Evolutionary conservation across 805 yeast genomes (phyloP).

Genomic region (Kuraishia hungarica): DNA sequence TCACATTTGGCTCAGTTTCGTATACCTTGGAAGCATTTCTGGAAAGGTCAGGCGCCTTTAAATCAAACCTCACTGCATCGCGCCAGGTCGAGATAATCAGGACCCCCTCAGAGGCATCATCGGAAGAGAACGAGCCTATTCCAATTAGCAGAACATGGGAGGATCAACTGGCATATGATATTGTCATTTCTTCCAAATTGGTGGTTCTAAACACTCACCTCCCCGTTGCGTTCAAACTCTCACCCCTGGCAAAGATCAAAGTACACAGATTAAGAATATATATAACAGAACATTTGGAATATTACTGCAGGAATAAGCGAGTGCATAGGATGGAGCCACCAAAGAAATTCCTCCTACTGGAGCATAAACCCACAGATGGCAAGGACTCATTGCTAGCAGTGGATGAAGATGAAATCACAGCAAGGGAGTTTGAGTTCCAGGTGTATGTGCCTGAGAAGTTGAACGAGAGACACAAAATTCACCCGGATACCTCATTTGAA

Average conservation of each 20-base stretch:
- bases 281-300: constrained; percentile 84
- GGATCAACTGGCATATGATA: constrained; percentile 81
- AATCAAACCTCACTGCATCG: constrained; percentile 59
- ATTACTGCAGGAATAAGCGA: constrained; percentile 75
- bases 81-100: constrained; percentile 63
- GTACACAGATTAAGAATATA: constrained; percentile 81
- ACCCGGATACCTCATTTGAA: constrained; percentile 78
- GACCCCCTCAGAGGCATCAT: constrained; percentile 66
- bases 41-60: constrained; percentile 80
- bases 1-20: constrained; percentile 73
- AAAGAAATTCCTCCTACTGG: constrained; percentile 70
- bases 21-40: constrained; percentile 64
- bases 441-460: constrained; percentile 73
- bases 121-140: constrained; percentile 90
- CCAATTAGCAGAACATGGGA: constrained; percentile 92
- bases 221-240: constrained; percentile 76
- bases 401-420: constrained; percentile 48
- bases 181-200: constrained; percentile 83
- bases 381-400: constrained; percentile 36
- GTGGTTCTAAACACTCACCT: constrained; percentile 75
- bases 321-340: constrained; percentile 92
- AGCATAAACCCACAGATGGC: constrained; percentile 58
- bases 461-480: constrained; percentile 47
- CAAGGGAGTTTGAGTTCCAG: constrained; percentile 79
- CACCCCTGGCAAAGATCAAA: constrained; percentile 82